Conservation (phyloP, 176 grass and related monocot genomes). For the Aegilops speltoides region DNA sequence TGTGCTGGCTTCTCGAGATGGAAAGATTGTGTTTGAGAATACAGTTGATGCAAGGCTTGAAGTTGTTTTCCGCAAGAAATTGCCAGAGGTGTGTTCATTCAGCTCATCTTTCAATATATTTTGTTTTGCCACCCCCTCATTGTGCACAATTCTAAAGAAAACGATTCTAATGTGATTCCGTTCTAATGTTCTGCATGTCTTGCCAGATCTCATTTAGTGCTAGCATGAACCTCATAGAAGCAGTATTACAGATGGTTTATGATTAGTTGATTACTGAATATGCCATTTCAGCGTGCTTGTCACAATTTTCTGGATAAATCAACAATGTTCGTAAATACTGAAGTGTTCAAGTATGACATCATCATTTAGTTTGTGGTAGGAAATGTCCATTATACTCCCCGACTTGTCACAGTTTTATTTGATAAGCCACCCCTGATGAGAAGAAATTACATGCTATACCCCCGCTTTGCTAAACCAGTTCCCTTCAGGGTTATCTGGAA, state of each 20-base stretch:
- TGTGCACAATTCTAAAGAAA: background rate
- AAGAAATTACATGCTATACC: background rate
- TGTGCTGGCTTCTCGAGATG: constrained; percentile 92
- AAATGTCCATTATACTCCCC: background rate
- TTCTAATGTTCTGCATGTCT: background rate
- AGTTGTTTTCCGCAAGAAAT: constrained; percentile 93
- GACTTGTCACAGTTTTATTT: background rate
- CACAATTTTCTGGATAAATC: background rate
- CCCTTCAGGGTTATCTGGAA: background rate
- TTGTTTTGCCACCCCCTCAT: background rate
- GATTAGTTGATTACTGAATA: background rate
- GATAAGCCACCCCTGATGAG: background rate
- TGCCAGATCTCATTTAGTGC: background rate
- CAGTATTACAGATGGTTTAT: background rate
- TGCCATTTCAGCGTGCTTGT: background rate
- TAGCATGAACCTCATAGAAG: no score
- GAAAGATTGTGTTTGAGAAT: constrained; percentile 95
- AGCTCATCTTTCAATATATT: background rate
- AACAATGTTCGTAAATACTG: background rate
- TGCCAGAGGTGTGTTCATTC: constrained; percentile 68
- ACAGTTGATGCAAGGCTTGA: constrained; percentile 95
- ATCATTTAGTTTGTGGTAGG: background rate
- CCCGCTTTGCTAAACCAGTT: background rate
- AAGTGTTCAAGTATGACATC: background rate
- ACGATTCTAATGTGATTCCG: background rate